Base-by-base conservation (phyloP, 163 green algal species). In the Trebouxiophyceae sp. region DNA sequence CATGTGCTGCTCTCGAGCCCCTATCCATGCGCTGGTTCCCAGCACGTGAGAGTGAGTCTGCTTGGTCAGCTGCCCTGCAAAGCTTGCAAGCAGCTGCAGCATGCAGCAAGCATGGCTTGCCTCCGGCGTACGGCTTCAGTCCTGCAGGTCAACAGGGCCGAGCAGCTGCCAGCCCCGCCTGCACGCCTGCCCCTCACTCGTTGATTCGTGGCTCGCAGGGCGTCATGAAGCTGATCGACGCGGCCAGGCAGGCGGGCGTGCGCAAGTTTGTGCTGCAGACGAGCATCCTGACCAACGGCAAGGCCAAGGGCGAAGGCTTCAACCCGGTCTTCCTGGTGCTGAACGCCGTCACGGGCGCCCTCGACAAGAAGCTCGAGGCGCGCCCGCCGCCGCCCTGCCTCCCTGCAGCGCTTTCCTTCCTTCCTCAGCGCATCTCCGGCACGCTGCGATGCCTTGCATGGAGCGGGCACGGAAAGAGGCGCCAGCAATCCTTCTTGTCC, bases 231-330 rank as follows among this genome's bases (percentile, higher is more conserved):
- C 74, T 93, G 1, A 68, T 93, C 27, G 72, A 87, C 32, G 74
- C 72, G 16, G 83, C 85, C 5, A 68, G 78, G 2, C 57, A 76
- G 61, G 66, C 73, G 6, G 75, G 81, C 12, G 83, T 92, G 24
- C 65, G 81, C 54, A 86, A 91, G 76, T 95, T 96, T 73, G 80
- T 96, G 39, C 75, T 96, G 29, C 80, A 95, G 16, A 89, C 81
- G 3, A 88, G 72, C 57, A 82, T 96, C 45, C 70, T 89, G 19
- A 90, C 81, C 4, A 88, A 88, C 33, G 81, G 77, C 4, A 54
- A 39, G 23, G 84, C 71, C 1, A 69, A 82, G 28, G 74, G 81
- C 0, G 71, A 83, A 46, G 31, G 54, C 6, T 54, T 61, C 60
- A 90, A 90, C 61, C 77, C 75, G 30, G 85, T 12, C 39, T 88